Evolutionary conservation across 2,329 filamentous ascomycete genomes (phyloP), one percentile per base, ranked within the genome.

Genomic region (Dothideomycetes sp.): DNA sequence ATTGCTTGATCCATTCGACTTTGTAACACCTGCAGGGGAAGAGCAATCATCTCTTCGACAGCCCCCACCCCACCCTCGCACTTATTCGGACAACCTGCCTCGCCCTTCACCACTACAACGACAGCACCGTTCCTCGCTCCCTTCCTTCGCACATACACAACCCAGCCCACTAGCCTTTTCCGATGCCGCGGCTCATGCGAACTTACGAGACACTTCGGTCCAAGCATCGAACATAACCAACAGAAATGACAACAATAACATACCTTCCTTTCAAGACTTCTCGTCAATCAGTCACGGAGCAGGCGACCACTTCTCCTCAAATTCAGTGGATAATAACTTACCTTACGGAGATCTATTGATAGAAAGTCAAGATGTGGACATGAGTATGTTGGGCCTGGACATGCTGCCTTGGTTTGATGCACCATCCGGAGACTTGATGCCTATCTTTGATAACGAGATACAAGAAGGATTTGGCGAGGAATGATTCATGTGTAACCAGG

Each of bases 291-390:
- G n/a, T n/a, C n/a, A n/a, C n/a, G n/a, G n/a, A n/a, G n/a, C n/a
- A n/a, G n/a, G n/a, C n/a, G n/a, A n/a, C n/a, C n/a, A n/a, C n/a
- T n/a, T n/a, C n/a, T n/a, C n/a, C n/a, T n/a, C n/a, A n/a, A n/a
- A n/a, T n/a, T n/a, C n/a, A n/a, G n/a, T n/a, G n/a, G 9, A 13
- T 4, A 5, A 15, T 10, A 15, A 35, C 54, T 57, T 43, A 40
- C 27, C 28, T 13, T 23, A 13, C 16, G 62, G 63, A 4, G 63
- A 69, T 44, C 80, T 87, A 62, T 78, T 82, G 46, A 84, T 88
- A 49, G 78, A 85, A 55, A 81, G 76, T 45, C 82, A 84, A 47
- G 82, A 88, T 48, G 76, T 89, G 23, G 82, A 88, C 48, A 81
- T 88, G 68, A 76, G 73, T 17, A 65, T 74, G 4, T 62, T 87